A percentile compares a stretch with the other conserved stretches of the same genome.
Evolutionary conservation across 768 basidiomycete genomes (phyloP).

Genomic region (Mycena epipterygia): DNA sequence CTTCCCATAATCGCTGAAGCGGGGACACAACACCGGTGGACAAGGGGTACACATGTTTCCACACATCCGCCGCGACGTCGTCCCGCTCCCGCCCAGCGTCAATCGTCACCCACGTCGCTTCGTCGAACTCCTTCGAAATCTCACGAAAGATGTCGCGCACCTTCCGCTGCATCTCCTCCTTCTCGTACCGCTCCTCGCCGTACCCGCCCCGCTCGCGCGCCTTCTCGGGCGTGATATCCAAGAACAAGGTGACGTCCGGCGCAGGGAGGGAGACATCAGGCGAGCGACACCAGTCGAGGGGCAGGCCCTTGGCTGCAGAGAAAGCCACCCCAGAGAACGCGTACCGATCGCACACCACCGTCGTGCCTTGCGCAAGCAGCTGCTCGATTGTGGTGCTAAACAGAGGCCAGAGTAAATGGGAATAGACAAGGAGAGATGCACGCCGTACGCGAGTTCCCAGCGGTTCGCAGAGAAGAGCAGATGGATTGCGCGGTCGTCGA

Average conservation of each 20-base stretch:
- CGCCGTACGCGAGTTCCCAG: constrained; percentile 91
- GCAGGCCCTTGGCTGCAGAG: constrained; percentile 75
- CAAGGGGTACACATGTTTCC: constrained; percentile 2
- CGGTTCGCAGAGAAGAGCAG: constrained; percentile 97
- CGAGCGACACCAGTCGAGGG: constrained; percentile 86
- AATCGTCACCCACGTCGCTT: constrained; percentile 17
- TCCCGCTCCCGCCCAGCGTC: constrained; percentile 25
- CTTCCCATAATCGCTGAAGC: constrained; percentile 21
- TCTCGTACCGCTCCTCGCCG: constrained; percentile 91
- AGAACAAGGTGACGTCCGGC: constrained; percentile 90
- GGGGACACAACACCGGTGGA: constrained; percentile 1
- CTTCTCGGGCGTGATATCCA: constrained; percentile 81
- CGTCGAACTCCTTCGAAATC: constrained; percentile 17
- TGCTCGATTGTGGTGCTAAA: constrained; percentile 71
- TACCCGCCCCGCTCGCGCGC: constrained; percentile 83
- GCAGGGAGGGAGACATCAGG: constrained; percentile 92
- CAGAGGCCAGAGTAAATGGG: not conserved
- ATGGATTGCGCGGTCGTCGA: constrained; percentile 94
- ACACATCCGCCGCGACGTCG: constrained; percentile 23
- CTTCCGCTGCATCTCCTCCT: constrained; percentile 73
- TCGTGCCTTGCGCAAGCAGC: constrained; percentile 72
- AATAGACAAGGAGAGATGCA: not conserved
- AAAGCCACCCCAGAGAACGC: constrained; percentile 98
- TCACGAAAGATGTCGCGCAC: constrained; percentile 26
- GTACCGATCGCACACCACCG: constrained; percentile 92